Conservation (phyloP, 768 basidiomycete genomes). For the Austroboletus festivus region DNA sequence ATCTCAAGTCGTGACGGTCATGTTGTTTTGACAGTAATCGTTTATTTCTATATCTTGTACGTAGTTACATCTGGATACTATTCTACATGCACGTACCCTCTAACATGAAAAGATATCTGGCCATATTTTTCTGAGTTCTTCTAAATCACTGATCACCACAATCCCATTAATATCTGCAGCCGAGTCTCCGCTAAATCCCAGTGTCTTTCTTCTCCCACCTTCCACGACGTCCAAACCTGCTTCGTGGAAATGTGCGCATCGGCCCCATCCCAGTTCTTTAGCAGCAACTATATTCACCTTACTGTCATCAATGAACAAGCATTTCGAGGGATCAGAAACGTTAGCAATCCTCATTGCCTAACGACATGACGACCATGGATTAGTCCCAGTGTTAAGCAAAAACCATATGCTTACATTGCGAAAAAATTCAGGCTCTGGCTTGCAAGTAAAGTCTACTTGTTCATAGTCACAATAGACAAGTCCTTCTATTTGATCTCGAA, state of each 20-base stretch:
- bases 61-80: not conserved
- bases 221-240: slow-evolving; percentile 59
- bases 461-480: slow-evolving; percentile 79
- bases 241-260: slow-evolving; percentile 76
- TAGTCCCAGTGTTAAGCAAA: not conserved
- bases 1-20: slow-evolving; percentile 74
- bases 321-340: slow-evolving; percentile 62
- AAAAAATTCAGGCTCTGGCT: slow-evolving; percentile 76
- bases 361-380: not conserved
- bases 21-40: slow-evolving; percentile 49
- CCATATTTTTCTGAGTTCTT: slow-evolving; percentile 72
- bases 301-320: slow-evolving; percentile 80
- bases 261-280: slow-evolving; percentile 61
- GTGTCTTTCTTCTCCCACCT: slow-evolving; percentile 52
- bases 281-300: slow-evolving; percentile 67
- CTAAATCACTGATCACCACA: slow-evolving; percentile 51
- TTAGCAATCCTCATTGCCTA: slow-evolving; percentile 67
- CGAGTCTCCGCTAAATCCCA: slow-evolving; percentile 36
- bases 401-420: slow-evolving; percentile 41
- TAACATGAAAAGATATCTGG: slow-evolving; percentile 60
- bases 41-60: slow-evolving; percentile 1
- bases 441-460: slow-evolving; percentile 66
- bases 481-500: slow-evolving; percentile 71
- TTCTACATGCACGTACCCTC: slow-evolving; percentile 1
- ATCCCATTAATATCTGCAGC: slow-evolving; percentile 44